Percentiles rank a stretch among this genome's conserved stretches.
Conservation (phyloP, 179 eudicot genomes). For the Sideroxylon spinosum region DNA sequence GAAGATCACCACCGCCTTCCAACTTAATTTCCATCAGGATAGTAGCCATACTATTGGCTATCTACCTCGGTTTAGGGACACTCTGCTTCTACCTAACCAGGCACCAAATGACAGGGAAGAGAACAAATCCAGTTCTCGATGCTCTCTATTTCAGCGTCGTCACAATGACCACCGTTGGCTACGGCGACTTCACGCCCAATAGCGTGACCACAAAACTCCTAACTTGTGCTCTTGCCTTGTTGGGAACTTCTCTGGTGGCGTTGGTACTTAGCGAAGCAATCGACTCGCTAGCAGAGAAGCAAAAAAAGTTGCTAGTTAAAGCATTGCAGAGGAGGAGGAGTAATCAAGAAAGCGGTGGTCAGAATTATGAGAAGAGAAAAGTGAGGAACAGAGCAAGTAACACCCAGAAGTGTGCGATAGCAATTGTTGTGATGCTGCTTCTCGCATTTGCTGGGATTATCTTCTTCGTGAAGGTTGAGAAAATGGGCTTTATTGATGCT, state of each 20-base stretch:
- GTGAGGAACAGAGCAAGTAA: neutral
- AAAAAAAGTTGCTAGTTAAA: neutral
- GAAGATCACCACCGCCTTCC: too few relatives aligned
- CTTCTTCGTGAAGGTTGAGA: neutral
- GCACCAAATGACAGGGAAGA: neutral
- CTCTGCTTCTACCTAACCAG: neutral
- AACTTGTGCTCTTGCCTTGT: neutral
- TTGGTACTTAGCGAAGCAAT: neutral
- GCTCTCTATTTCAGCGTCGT: neutral
- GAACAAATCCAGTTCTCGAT: neutral
- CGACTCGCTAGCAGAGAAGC: neutral
- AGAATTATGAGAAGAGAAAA: neutral
- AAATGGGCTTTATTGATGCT: neutral
- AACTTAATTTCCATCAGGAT: too few relatives aligned
- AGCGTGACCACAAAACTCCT: neutral
- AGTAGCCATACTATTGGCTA: neutral
- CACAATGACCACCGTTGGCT: neutral
- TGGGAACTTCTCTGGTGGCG: neutral
- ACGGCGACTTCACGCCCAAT: neutral
- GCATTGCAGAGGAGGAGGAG: neutral
- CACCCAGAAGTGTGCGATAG: neutral
- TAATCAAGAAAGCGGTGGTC: neutral
- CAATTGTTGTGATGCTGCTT: neutral
- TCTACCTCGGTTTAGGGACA: neutral
- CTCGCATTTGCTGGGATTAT: neutral